Evolutionary conservation across 192 early-diverging fungal genomes (phyloP), one percentile per base, ranked within the genome.

Genomic region (Phycomyces blakesleeanus): DNA sequence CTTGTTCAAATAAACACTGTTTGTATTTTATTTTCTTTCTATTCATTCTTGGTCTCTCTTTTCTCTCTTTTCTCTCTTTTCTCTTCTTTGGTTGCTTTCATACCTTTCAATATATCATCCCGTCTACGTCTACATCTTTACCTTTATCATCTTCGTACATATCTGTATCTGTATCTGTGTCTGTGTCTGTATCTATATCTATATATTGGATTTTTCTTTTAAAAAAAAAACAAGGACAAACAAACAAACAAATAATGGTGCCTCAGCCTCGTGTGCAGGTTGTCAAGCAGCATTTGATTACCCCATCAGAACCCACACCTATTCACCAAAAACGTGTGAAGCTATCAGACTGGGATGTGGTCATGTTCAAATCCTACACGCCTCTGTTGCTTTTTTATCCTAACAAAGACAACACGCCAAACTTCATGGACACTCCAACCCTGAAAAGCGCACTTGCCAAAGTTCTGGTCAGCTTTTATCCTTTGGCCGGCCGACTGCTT

Each of bases 301-400:
- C 29, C 29, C 29, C 29, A 34, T 2, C 29, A 34, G 29, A 34
- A 39, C 40, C 50, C 5, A 68, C 67, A 16, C 60, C 67, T 37
- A 4, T n/a, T 26, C 20, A 40, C 5, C 47, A 20, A 57, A 18
- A 53, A 21, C 50, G 59, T 24, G 55, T 53, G 0, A 52, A 54
- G 10, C 54, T 69, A 1, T 69, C 67, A 4, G 67, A 69, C 26
- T 69, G 67, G 67, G 67, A 69, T 57, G 27, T 57, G 12, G 67
- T 69, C 44, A 69, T 69, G 67, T 69, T 62, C 51, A 69, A 69
- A 18, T 69, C 67, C 9, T 69, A 69, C 39, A 69, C 67, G 2
- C 67, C 67, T 5, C 11, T 69, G 6, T 38, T 69, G 8, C 34
- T 69, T 11, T 69, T 69, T 42, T 69, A 63, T 29, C 24, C 53